Evolutionary conservation across 1,284 basidiomycete species (phyloP).

Genomic region (Phylloboletellus chloephorus): DNA sequence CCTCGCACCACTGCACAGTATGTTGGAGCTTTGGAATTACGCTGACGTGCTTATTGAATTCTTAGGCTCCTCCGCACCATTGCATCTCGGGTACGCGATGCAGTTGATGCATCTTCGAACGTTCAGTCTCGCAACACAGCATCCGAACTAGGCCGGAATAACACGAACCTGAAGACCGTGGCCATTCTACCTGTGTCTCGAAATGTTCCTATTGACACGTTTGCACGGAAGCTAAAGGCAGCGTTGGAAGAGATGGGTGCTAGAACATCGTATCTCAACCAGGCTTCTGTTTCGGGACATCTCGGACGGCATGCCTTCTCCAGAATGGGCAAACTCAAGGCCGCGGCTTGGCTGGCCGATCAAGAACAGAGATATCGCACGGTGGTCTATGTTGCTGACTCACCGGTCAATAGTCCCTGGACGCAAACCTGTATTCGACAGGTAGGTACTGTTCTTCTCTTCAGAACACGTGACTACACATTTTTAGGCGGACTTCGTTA

Average conservation of each 20-base stretch:
- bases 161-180: conserved; percentile 91
- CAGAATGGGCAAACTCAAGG: conserved; percentile 91
- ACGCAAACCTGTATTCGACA: conserved; percentile 96
- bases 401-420: conserved; percentile 88
- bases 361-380: conserved; percentile 89
- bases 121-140: conserved; percentile 43
- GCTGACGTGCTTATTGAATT: conserved; percentile 5
- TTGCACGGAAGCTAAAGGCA: conserved; percentile 82
- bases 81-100: conserved; percentile 83
- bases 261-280: conserved; percentile 84
- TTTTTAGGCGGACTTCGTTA: conserved; percentile 86
- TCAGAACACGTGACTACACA: conserved; percentile 8
- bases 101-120: conserved; percentile 59
- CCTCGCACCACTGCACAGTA: conserved; percentile 93
- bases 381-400: conserved; percentile 92
- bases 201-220: conserved; percentile 80
- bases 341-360: conserved; percentile 89
- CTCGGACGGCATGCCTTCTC: conserved; percentile 92
- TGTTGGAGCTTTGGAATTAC: conserved; percentile 24
- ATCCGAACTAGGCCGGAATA: conserved; percentile 66
- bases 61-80: conserved; percentile 82
- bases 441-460: conserved; percentile 38
- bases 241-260: conserved; percentile 88
- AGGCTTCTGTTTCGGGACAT: conserved; percentile 84
- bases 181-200: conserved; percentile 80